phyloP scores from a whole-genome alignment of 306 rosid species.

The Quercus engelmannii region DNA sequence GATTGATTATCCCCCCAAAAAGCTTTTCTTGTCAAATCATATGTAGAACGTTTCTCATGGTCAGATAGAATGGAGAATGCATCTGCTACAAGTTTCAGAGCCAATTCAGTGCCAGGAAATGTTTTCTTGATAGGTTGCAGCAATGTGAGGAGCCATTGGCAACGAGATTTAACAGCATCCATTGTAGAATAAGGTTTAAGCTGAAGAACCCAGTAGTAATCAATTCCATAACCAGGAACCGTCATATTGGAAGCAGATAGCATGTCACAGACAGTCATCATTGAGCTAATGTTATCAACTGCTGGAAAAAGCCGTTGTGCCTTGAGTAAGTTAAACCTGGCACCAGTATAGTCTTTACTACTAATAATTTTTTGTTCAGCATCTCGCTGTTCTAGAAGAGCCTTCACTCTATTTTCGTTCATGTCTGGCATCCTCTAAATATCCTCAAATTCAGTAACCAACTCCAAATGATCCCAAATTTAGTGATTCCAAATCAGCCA shows the following conservation, averaged over 20 bases:
- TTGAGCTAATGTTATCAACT: slow-evolving; percentile 5
- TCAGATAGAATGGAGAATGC: slow-evolving; percentile 18
- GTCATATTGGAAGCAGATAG: slow-evolving; percentile 10
- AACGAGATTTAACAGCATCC: background rate
- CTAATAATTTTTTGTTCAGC: slow-evolving; percentile 9
- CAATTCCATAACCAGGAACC: slow-evolving; percentile 17
- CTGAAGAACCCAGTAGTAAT: slow-evolving; percentile 24
- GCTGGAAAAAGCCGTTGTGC: background rate
- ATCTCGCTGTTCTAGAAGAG: slow-evolving; percentile 5
- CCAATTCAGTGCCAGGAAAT: slow-evolving; percentile 12
- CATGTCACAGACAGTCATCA: slow-evolving; percentile 16
- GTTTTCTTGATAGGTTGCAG: slow-evolving; percentile 2
- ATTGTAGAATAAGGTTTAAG: background rate
- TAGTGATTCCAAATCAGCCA: background rate
- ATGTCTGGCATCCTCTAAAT: background rate
- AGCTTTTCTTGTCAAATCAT: background rate
- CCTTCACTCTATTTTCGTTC: background rate
- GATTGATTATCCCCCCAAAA: background rate
- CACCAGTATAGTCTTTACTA: background rate
- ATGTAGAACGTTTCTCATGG: background rate
- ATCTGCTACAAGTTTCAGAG: slow-evolving; percentile 8
- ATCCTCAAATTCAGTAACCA: background rate
- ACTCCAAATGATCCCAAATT: background rate
- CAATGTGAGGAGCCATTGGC: background rate
- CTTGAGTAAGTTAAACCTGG: slow-evolving; percentile 7